Percentiles rank a stretch among this genome's conserved stretches.
These are phyloP conservation scores for Globisporangium orthogonon DNA, from an alignment of 352 stramenopile species.

Conservation along the genomic window DNA sequence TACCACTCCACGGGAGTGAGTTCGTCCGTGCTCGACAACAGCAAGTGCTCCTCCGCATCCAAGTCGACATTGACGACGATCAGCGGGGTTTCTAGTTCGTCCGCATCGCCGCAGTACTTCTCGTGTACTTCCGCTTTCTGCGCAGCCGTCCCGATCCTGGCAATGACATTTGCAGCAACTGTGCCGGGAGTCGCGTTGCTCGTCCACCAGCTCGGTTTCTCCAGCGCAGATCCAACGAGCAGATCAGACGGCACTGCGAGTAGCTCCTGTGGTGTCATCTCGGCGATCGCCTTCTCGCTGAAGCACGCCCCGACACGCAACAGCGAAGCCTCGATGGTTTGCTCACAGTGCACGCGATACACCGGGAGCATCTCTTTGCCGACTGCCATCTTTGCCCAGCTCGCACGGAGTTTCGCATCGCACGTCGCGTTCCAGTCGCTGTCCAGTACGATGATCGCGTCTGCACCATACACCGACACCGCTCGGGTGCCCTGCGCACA, in stretches of 20 bases:
- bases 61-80: slow-evolving; percentile 62
- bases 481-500: slow-evolving; percentile 31
- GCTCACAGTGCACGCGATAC: slow-evolving; percentile 76
- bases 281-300: slow-evolving; percentile 72
- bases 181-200: slow-evolving; percentile 27
- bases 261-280: slow-evolving; percentile 69
- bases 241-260: slow-evolving; percentile 49
- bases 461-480: slow-evolving; percentile 58
- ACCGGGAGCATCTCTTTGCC: slow-evolving; percentile 44
- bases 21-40: slow-evolving; percentile 79
- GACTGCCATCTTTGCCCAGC: slow-evolving; percentile 63
- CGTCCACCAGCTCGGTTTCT: slow-evolving; percentile 72
- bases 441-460: slow-evolving; percentile 76
- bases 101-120: slow-evolving; percentile 34
- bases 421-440: slow-evolving; percentile 78
- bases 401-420: slow-evolving; percentile 75
- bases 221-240: slow-evolving; percentile 26
- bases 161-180: slow-evolving; percentile 16
- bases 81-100: slow-evolving; percentile 40
- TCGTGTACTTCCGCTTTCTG: slow-evolving; percentile 34
- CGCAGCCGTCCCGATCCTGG: slow-evolving; percentile 23
- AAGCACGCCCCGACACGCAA: slow-evolving; percentile 66
- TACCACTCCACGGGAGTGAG: slow-evolving; percentile 84
- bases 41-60: slow-evolving; percentile 73
- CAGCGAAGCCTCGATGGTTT: slow-evolving; percentile 70